Evolutionary conservation across 805 yeast species (phyloP), one percentile per base, ranked within the genome.

Genomic region (Priceomyces carsonii): DNA sequence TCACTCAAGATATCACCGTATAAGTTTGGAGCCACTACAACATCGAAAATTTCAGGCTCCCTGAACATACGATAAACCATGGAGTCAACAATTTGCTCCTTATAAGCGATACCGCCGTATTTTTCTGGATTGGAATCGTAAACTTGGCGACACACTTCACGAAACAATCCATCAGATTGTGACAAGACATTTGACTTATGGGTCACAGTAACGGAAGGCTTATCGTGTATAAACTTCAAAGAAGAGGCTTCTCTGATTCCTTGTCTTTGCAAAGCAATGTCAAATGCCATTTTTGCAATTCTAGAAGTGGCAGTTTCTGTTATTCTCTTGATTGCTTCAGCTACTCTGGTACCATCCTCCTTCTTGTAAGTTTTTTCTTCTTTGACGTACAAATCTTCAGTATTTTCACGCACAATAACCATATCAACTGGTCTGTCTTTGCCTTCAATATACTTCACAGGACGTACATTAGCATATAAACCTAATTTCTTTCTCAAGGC

Each of bases 61-160:
- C 98, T 82, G 81, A 93, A 93, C 93, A 93, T 80, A 65, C 96
- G 79, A 80, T 93, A 93, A 39, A 93, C 99, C 99, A 93, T 93
- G 9, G 97, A 90, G 71, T 93, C 99, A 29, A 93, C 98, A 61
- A 93, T 91, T 72, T 93, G 99, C 71, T 93, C 98, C 61, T 85
- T 85, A 64, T 87, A 76, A 29, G 70, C 75, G 39, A 93, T 72
- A 8, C 76, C 58, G 21, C 71, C 71, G 63, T 76, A 90, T 51
- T 71, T 68, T 24, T 70, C 80, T 35, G 66, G 66, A 62, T 81
- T 73, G 39, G 77, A 69, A 33, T 69, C 77, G 60, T 79, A 83
- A 30, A 80, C 77, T 42, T 66, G 64, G 50, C 75, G 74, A 52
- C 84, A 74, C 25, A 93, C 78, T 73, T 93, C 98, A 61, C 99